phyloP scores from a whole-genome alignment of 2,329 filamentous ascomycete genomes.

The Dryadomyces quercus-mongolicae region DNA sequence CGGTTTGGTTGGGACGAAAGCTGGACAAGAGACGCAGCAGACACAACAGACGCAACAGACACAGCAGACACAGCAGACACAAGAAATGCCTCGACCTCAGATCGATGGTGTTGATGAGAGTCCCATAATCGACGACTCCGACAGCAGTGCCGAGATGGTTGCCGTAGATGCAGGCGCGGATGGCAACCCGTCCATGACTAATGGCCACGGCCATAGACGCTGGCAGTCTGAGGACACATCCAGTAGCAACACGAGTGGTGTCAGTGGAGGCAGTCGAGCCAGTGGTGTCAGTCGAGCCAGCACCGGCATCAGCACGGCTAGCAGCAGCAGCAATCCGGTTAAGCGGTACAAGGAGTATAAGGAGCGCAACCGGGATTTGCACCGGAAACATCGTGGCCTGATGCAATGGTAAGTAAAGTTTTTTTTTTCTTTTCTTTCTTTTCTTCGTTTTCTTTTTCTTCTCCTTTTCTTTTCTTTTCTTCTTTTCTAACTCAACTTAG shows the following conservation, averaged over 20 bases:
- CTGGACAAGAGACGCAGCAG: no score
- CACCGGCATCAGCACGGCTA: background rate
- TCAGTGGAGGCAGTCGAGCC: background rate
- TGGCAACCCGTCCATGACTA: background rate
- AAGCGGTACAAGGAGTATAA: constrained; percentile 51
- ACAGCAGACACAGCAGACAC: no score
- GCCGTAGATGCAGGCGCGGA: background rate
- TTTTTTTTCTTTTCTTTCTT: background rate
- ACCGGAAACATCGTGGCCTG: constrained; percentile 74
- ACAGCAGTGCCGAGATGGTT: background rate
- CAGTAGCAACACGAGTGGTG: background rate
- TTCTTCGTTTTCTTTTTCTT: background rate
- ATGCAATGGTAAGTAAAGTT: constrained; percentile 75
- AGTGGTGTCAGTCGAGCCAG: background rate
- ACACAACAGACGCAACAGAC: background rate
- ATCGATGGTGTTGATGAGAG: constrained; percentile 3
- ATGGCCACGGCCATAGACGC: background rate
- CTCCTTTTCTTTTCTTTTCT: background rate
- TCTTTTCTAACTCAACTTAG: constrained; percentile 9
- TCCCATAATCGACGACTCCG: background rate
- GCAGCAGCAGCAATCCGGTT: constrained; percentile 30
- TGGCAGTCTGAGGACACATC: background rate
- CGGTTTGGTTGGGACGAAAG: background rate
- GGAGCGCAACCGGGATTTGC: constrained; percentile 58
- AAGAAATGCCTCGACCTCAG: no score